These are phyloP conservation scores for Lasiosphaeria miniovina DNA, from an alignment of 495 filamentous ascomycete genomes.

Conservation along the genomic window DNA sequence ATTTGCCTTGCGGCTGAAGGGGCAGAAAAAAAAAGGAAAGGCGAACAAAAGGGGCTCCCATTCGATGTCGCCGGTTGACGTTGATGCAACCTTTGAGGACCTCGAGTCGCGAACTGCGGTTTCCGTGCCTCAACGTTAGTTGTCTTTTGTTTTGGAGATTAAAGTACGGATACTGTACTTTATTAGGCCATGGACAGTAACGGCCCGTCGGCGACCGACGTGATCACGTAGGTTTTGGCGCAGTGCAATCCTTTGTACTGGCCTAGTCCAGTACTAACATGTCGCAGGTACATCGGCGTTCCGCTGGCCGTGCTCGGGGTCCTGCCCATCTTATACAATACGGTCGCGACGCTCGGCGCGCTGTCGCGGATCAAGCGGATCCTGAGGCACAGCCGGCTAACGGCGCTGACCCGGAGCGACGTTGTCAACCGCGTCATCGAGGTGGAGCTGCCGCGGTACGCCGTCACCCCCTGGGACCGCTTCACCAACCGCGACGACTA, in stretches of 20 bases:
- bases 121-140: too few species aligned
- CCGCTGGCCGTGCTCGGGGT: slow-evolving; percentile 66
- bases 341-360: slow-evolving; percentile 48
- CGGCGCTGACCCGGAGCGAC: slow-evolving; percentile 57
- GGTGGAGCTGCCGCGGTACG: slow-evolving; percentile 61
- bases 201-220: slow-evolving; percentile 32
- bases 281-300: slow-evolving; percentile 48
- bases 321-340: slow-evolving; percentile 65
- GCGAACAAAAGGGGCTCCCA: too few species aligned
- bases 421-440: slow-evolving; percentile 64
- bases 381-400: slow-evolving; percentile 50
- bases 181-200: slow-evolving; percentile 4
- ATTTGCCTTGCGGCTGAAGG: too few species aligned
- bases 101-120: too few species aligned
- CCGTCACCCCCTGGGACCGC: slow-evolving; percentile 57
- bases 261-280: too few species aligned
- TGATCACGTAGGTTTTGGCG: slow-evolving; percentile 35
- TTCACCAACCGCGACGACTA: slow-evolving; percentile 50
- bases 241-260: too few species aligned
- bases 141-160: too few species aligned
- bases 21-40: too few species aligned
- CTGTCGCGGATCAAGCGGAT: slow-evolving; percentile 56
- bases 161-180: too few species aligned
- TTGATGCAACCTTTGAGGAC: not conserved
- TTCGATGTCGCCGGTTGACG: too few species aligned